These are phyloP conservation scores for Margaritispora aquatica DNA, from an alignment of 495 filamentous ascomycete species.

Conservation along the genomic window DNA sequence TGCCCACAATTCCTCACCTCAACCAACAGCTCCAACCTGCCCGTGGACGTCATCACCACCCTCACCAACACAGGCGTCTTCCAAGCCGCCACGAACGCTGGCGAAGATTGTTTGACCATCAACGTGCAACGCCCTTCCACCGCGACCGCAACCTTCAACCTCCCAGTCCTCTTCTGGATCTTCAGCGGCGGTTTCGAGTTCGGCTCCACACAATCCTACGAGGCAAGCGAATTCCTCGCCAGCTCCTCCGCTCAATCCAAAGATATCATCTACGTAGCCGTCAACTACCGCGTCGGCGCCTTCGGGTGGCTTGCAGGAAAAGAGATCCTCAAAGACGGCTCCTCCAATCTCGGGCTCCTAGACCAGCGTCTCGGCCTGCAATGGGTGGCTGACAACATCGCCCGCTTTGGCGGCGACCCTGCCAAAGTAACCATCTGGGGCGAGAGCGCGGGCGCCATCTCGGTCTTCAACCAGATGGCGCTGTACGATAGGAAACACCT, in stretches of 20 bases:
- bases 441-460: constrained; percentile 41
- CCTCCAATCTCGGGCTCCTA: constrained; percentile 37
- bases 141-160: constrained; percentile 29
- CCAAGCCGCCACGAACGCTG: constrained; percentile 36
- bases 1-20: constrained; percentile 43
- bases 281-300: constrained; percentile 54
- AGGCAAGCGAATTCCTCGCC: constrained; percentile 43
- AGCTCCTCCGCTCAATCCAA: constrained; percentile 48
- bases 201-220: constrained; percentile 47
- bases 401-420: constrained; percentile 29
- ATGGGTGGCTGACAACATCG: constrained; percentile 46
- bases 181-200: constrained; percentile 59
- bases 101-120: constrained; percentile 60
- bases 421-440: constrained; percentile 37
- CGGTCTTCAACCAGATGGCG: constrained; percentile 62
- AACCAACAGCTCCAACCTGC: constrained; percentile 29
- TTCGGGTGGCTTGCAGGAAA: constrained; percentile 56
- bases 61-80: constrained; percentile 51
- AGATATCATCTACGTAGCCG: constrained; percentile 54
- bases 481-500: constrained; percentile 61
- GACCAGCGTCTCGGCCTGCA: constrained; percentile 36
- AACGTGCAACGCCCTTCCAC: constrained; percentile 55
- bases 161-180: constrained; percentile 64
- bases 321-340: constrained; percentile 60
- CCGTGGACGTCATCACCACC: constrained; percentile 39